A percentile compares a stretch with the other conserved stretches of the same genome.
Conservation (phyloP, 202 grass and related monocot genomes). For the Carex arenaria region DNA sequence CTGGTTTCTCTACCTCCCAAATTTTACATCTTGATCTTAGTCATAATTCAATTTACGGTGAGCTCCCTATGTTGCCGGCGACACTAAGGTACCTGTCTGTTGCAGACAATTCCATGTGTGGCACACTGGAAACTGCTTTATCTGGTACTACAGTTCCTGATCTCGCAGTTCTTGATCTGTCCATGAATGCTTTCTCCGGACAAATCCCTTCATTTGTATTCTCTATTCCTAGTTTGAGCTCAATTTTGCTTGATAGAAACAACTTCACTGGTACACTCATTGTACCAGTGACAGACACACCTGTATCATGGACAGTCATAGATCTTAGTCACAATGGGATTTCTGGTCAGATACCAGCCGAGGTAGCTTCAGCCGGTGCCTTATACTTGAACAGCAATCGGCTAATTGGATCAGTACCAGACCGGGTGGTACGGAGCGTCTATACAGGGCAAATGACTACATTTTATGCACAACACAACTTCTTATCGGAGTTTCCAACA, state of each 20-base stretch:
- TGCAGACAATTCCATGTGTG: conserved; percentile 42
- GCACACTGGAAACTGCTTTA: conserved; percentile 40
- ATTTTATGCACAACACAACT: conserved; percentile 85
- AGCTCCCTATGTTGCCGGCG: conserved; percentile 36
- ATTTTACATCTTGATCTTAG: conserved; percentile 62
- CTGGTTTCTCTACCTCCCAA: conserved; percentile 31
- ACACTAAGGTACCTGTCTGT: conserved; percentile 57
- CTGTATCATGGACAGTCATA: conserved; percentile 40
- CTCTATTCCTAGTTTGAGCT: conserved; percentile 41
- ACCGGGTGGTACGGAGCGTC: conserved; percentile 35
- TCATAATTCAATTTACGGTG: conserved; percentile 44
- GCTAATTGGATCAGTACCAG: conserved; percentile 45
- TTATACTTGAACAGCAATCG: conserved; percentile 80
- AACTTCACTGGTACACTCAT: conserved; percentile 51
- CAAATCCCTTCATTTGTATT: conserved; percentile 44
- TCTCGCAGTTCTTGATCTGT: conserved; percentile 53
- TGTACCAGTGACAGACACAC: conserved; percentile 1
- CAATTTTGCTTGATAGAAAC: conserved; percentile 58
- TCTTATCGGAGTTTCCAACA: conserved; percentile 47
- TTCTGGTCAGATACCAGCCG: conserved; percentile 47
- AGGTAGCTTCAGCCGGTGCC: conserved; percentile 34
- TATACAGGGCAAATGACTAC: conserved; percentile 50
- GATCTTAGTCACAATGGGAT: conserved; percentile 69
- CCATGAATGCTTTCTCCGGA: conserved; percentile 60
- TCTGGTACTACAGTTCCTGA: conserved; percentile 11